These are phyloP conservation scores for Penicillium sp. DNA, from an alignment of 2,329 filamentous ascomycete genomes.

Conservation along the genomic window DNA sequence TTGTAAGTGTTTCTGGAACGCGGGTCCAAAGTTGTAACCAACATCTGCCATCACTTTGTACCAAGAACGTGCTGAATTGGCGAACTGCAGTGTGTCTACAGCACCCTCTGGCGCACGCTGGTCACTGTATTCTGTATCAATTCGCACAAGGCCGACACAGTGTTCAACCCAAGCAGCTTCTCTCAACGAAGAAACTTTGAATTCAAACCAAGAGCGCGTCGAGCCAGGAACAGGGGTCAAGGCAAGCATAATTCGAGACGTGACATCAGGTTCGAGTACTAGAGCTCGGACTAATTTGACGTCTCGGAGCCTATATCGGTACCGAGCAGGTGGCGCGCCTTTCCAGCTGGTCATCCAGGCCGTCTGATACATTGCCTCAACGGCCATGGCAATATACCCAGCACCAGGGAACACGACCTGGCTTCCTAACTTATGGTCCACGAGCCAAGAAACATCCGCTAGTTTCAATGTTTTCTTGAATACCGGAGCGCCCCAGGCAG, in stretches of 20 bases:
- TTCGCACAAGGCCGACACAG: neutral
- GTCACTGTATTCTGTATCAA: neutral
- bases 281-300: neutral
- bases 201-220: neutral
- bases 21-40: neutral
- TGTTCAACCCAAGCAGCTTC: neutral
- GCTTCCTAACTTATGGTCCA: slow-evolving; percentile 30
- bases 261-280: neutral
- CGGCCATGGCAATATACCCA: slow-evolving; percentile 24
- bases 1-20: neutral
- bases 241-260: neutral
- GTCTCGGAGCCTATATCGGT: neutral
- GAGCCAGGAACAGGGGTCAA: neutral
- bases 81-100: neutral
- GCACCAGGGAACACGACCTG: slow-evolving; percentile 33
- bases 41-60: neutral
- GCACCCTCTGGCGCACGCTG: neutral
- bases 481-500: neutral
- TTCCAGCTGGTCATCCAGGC: too few relatives aligned
- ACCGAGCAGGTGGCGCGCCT: neutral
- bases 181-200: neutral
- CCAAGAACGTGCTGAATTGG: neutral
- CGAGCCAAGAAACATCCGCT: slow-evolving; percentile 33
- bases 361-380: slow-evolving; percentile 20
- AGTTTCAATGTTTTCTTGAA: slow-evolving; percentile 23